Evolutionary conservation across 225 moss, liverwort and hornwort genomes (phyloP).

Genomic region (Physcomitrium patens): DNA sequence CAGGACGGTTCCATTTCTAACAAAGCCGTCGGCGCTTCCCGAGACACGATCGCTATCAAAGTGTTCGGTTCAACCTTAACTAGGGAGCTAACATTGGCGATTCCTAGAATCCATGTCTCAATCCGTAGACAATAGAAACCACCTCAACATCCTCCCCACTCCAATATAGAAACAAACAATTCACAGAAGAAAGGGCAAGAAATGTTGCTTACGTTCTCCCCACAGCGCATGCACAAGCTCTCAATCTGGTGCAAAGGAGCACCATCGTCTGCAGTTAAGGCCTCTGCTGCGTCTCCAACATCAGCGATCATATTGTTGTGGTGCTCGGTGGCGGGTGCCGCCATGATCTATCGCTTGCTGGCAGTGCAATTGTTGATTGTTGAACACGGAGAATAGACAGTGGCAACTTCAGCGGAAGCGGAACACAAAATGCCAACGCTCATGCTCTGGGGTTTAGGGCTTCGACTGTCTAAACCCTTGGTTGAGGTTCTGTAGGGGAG

Average conservation of each 20-base stretch:
- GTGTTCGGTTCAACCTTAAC: too few species aligned
- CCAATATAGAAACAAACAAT: background rate
- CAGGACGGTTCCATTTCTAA: too few species aligned
- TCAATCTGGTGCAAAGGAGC: constrained; percentile 36
- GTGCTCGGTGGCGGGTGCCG: background rate
- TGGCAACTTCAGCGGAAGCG: too few species aligned
- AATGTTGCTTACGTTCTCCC: constrained; percentile 38
- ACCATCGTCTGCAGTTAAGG: constrained; percentile 34
- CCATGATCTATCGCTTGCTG: background rate
- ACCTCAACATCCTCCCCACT: too few species aligned
- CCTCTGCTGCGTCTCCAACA: constrained; percentile 53
- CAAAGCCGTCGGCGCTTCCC: too few species aligned
- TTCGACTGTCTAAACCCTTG: too few species aligned
- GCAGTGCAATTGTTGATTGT: too few species aligned
- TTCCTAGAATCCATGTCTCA: background rate
- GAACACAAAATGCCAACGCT: too few species aligned
- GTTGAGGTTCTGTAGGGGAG: too few species aligned
- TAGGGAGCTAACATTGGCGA: background rate
- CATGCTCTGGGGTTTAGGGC: too few species aligned
- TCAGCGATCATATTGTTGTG: constrained; percentile 38
- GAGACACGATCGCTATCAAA: too few species aligned
- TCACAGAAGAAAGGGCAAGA: background rate
- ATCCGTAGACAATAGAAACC: background rate
- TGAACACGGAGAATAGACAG: too few species aligned
- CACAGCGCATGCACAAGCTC: constrained; percentile 54